Evolutionary conservation across 1,139 yeast species (phyloP).

Genomic region (Nakaseomyces kungkrabaensis): DNA sequence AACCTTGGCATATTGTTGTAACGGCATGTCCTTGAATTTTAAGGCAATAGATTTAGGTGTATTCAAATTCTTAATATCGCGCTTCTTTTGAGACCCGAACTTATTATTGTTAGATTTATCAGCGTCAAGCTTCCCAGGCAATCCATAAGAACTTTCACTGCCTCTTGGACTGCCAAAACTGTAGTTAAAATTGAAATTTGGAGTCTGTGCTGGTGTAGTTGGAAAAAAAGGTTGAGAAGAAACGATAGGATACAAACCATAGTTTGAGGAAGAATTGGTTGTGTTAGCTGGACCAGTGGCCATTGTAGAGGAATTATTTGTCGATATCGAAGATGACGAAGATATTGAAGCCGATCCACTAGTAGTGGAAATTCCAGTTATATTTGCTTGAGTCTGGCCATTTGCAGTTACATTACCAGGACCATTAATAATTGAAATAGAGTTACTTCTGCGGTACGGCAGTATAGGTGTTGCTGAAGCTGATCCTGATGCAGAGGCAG

Average conservation of each 20-base stretch:
- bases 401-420: not conserved
- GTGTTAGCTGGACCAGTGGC: not conserved
- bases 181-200: not conserved
- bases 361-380: not conserved
- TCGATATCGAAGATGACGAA: not conserved
- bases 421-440: not conserved
- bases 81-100: not conserved
- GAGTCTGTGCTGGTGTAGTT: not conserved
- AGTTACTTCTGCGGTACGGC: not conserved
- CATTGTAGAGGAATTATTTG: not conserved
- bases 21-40: constrained; percentile 9
- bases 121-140: not conserved
- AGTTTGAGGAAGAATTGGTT: not conserved
- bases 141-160: not conserved
- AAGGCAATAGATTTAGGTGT: constrained; percentile 8
- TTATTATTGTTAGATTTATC: not conserved
- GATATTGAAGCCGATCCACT: not conserved
- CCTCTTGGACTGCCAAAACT: not conserved
- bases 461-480: not conserved
- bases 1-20: constrained; percentile 10
- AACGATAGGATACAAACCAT: not conserved
- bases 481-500: not conserved
- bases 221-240: not conserved
- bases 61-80: not conserved
- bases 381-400: not conserved